phyloP scores from a whole-genome alignment of 176 grass and related monocot genomes.

The Cocos nucifera region DNA sequence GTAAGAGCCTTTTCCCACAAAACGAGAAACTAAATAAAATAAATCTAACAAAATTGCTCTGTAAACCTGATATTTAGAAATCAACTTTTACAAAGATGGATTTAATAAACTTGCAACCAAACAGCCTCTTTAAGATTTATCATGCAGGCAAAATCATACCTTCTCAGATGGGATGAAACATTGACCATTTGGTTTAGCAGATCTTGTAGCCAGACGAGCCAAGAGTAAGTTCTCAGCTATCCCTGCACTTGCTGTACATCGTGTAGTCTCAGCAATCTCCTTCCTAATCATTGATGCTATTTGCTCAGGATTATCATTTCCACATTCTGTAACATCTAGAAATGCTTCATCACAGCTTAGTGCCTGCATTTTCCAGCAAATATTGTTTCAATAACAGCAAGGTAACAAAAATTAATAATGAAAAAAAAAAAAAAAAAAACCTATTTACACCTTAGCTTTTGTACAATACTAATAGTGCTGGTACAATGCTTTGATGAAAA shows the following conservation, averaged over 20 bases:
- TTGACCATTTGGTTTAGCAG: slow-evolving; percentile 92
- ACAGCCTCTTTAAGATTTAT: not conserved
- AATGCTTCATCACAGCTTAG: slow-evolving; percentile 98
- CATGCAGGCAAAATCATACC: slow-evolving; percentile 29
- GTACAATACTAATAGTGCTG: no score
- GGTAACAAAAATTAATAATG: not conserved
- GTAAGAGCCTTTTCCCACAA: no score
- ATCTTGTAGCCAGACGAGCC: slow-evolving; percentile 81
- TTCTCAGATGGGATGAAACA: slow-evolving; percentile 65
- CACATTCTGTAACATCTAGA: slow-evolving; percentile 65
- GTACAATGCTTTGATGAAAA: no score
- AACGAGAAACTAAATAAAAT: no score
- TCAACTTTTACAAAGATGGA: no score
- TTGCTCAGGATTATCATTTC: slow-evolving; percentile 42
- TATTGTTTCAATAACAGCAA: not conserved
- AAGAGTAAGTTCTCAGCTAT: slow-evolving; percentile 86
- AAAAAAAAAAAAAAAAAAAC: not conserved
- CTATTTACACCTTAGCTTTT: not conserved
- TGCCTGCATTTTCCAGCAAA: slow-evolving; percentile 44
- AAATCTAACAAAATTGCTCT: no score
- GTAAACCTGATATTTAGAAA: no score
- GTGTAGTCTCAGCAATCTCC: slow-evolving; percentile 68
- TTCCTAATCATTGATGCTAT: slow-evolving; percentile 46
- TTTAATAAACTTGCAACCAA: no score
- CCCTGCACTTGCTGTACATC: slow-evolving; percentile 82